Base-by-base conservation (phyloP, 805 yeast genomes). In the Wickerhamiella dianesei region DNA sequence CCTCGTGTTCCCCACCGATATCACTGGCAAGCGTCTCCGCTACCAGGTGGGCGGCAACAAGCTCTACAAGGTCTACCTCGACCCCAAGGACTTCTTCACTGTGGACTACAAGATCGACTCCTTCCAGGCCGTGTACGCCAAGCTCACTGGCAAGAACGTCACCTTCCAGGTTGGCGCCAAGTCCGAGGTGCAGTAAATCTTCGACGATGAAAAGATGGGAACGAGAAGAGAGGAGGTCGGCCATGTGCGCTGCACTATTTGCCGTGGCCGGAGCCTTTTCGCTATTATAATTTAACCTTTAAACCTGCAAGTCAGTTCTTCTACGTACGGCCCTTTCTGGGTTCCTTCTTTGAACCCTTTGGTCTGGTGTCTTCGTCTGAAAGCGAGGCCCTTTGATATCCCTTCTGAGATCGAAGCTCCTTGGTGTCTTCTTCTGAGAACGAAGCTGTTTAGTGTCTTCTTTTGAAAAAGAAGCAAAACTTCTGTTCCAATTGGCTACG, bases 131-230 rank as follows among this genome's bases (percentile, higher is more conserved):
- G 88, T 89, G 68, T 89, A 89, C 94, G 75, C 75, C 76, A 89
- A 89, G 79, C 85, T 89, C 74, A 89, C 98, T 67, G 98, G 98
- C 77, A 89, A 92, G 82, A 94, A 88, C 75, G 96, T 92, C 75
- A 92, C 87, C 65, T 89, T 89, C 70, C 97, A 89, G 82, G 84
- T 89, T 45, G 58, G 58, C 49, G 21, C 42, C 47, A 53, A 54
- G 55, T 47, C 53, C 44, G 58, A 54, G 51, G 54, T 47, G 47
- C 56, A 51, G 50, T 54, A 57, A 29, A 40, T 37, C n/a, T 25
- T 25, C 32, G 32, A 29, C 17, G 41, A 16, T 21, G 20, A 16
- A n/a, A n/a, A 37, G 41, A 20, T 13, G n/a, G 5, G 14, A 12
- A 17, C 12, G 32, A 25, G 12, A 12, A 12, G 9, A 37, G 32